Evolutionary conservation across 2,329 filamentous ascomycete species (phyloP).

Genomic region (Emmonsiellopsis sp.): DNA sequence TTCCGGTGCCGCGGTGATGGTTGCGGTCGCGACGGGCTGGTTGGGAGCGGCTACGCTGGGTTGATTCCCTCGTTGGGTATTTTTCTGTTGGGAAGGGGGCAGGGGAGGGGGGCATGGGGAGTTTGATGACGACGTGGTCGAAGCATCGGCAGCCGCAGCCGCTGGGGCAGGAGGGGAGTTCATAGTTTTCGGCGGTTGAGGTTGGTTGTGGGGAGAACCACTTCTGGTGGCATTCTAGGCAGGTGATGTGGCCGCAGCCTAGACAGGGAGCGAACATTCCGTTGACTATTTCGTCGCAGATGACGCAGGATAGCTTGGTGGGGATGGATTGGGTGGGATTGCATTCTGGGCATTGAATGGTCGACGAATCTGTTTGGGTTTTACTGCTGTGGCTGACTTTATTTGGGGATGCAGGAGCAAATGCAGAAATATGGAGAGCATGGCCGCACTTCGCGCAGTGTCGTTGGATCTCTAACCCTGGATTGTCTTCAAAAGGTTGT

Average conservation of each 20-base stretch:
- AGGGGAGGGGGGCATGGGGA: constrained; percentile 21
- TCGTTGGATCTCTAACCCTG: constrained; percentile 32
- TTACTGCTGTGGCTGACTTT: constrained; percentile 15
- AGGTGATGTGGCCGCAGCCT: constrained; percentile 39
- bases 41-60: constrained; percentile 1
- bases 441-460: constrained; percentile 34
- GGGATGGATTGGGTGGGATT: constrained; percentile 24
- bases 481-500: constrained; percentile 7
- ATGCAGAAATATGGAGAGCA: constrained; percentile 27
- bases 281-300: constrained; percentile 34
- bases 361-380: constrained; percentile 11
- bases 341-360: constrained; percentile 26
- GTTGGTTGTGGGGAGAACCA: constrained; percentile 27
- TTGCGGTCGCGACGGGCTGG: constrained; percentile 8
- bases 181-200: background rate
- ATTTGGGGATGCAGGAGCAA: constrained; percentile 15
- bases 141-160: constrained; percentile 41
- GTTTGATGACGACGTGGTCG: constrained; percentile 24
- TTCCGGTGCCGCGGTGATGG: background rate
- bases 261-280: constrained; percentile 39
- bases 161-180: constrained; percentile 30
- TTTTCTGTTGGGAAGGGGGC: constrained; percentile 10
- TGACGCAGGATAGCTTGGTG: constrained; percentile 31
- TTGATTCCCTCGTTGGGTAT: constrained; percentile 1
- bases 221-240: constrained; percentile 33